Conservation (phyloP, 2,329 filamentous ascomycete species). For the Colletotrichum trifolii region DNA sequence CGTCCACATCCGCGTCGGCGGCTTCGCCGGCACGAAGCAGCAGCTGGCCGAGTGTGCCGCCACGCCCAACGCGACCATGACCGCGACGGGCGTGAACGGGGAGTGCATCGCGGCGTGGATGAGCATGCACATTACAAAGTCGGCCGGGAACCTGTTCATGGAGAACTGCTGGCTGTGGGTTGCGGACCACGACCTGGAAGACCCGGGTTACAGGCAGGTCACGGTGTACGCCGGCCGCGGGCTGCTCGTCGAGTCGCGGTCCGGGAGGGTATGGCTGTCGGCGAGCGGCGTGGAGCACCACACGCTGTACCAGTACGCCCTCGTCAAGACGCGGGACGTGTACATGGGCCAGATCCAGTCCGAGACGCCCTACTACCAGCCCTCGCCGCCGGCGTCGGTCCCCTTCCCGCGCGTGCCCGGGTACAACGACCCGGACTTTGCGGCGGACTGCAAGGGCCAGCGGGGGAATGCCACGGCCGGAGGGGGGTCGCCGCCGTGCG, state of each 20-base stretch:
- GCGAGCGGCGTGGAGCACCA: constrained; percentile 75
- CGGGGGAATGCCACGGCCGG: constrained; percentile 31
- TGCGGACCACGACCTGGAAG: constrained; percentile 67
- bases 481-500: constrained; percentile 52
- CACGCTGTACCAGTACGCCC: constrained; percentile 76
- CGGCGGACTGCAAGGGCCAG: constrained; percentile 47
- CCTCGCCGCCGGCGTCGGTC: constrained; percentile 66
- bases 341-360: constrained; percentile 75
- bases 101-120: constrained; percentile 56
- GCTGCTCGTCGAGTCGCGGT: constrained; percentile 57
- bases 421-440: constrained; percentile 65
- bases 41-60: constrained; percentile 72
- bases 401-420: constrained; percentile 62
- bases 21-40: constrained; percentile 75
- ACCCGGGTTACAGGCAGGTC: constrained; percentile 58
- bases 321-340: constrained; percentile 68
- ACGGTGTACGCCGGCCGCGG: constrained; percentile 65
- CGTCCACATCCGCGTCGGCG: constrained; percentile 80
- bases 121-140: constrained; percentile 54
- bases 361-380: constrained; percentile 79
- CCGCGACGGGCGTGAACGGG: constrained; percentile 32
- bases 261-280: constrained; percentile 68
- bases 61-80: constrained; percentile 41
- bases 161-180: constrained; percentile 61
- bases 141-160: constrained; percentile 51